Percentiles rank a stretch among this genome's conserved stretches.
Conservation (phyloP, 2,329 filamentous ascomycete genomes). For the Sarocladiaceae sp. region DNA sequence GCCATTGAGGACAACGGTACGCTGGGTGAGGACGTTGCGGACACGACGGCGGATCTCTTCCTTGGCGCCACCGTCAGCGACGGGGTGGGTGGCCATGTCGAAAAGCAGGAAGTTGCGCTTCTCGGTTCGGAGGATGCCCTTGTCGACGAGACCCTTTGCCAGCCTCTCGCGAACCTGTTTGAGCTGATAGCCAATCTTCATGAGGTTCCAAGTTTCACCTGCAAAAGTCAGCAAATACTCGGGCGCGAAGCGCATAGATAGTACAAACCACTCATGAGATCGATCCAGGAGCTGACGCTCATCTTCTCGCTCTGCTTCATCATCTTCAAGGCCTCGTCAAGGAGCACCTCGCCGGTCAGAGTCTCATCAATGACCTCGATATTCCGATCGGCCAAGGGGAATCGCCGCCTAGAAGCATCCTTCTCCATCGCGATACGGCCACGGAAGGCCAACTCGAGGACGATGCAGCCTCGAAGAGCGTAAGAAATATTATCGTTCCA, state of each 20-base stretch:
- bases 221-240: conserved; percentile 10
- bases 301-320: conserved; percentile 99
- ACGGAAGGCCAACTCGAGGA: conserved; percentile 93
- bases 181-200: conserved; percentile 99
- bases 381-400: conserved; percentile 85
- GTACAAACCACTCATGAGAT: conserved; percentile 88
- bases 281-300: conserved; percentile 99
- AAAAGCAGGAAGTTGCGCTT: conserved; percentile 99
- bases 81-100: conserved; percentile 98
- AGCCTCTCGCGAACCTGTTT: conserved; percentile 98
- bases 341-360: conserved; percentile 90
- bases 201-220: conserved; percentile 99
- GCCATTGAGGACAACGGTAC: conserved; percentile 83
- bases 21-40: conserved; percentile 85
- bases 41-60: conserved; percentile 94
- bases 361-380: conserved; percentile 98
- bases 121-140: conserved; percentile 95
- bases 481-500: conserved; percentile 99
- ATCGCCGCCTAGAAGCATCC: conserved; percentile 85
- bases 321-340: conserved; percentile 98
- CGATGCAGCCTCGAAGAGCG: conserved; percentile 93
- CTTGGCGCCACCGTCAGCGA: conserved; percentile 93
- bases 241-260: conserved; percentile 1
- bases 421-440: conserved; percentile 98
- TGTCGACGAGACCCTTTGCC: conserved; percentile 96